Base-by-base conservation (phyloP, 2,329 filamentous ascomycete species). In the Diaporthe vexans region DNA sequence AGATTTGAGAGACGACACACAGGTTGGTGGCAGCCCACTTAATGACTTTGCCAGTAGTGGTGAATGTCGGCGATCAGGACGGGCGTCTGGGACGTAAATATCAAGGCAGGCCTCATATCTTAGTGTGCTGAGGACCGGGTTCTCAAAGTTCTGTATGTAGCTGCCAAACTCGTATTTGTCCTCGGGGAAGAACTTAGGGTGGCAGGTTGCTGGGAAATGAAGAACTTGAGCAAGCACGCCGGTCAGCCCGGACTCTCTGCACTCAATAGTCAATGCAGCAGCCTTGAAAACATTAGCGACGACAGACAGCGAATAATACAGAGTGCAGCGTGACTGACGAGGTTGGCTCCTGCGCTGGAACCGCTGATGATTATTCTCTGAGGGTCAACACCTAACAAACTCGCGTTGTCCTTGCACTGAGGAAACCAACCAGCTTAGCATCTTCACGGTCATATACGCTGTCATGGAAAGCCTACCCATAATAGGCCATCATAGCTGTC, bases 401-500 rank as follows among this genome's bases (percentile, higher is more conserved):
- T 37, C 26, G 63, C 63, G n/a, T 67, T 67, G 2, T 67, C 21
- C 35, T 67, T 67, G 0, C 63, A 67, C 63, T n/a, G n/a, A n/a
- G n/a, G n/a, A n/a, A n/a, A n/a, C n/a, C n/a, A n/a, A n/a, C n/a
- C n/a, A n/a, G n/a, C n/a, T n/a, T n/a, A n/a, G n/a, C n/a, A n/a
- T n/a, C n/a, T n/a, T n/a, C n/a, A n/a, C n/a, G n/a, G n/a, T n/a
- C n/a, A n/a, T n/a, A n/a, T n/a, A n/a, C n/a, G n/a, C n/a, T n/a
- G n/a, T n/a, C n/a, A n/a, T n/a, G n/a, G n/a, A n/a, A n/a, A n/a
- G n/a, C n/a, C n/a, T n/a, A n/a, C n/a, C n/a, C n/a, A n/a, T n/a
- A n/a, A n/a, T n/a, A 67, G 63, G 15, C 63, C 63, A 10, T 67
- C 63, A 26, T 40, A 67, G 21, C 63, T 67, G 15, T 67, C 63